These are phyloP conservation scores for Erodium chrysanthum DNA, from an alignment of 441 rosid species.

Conservation along the genomic window DNA sequence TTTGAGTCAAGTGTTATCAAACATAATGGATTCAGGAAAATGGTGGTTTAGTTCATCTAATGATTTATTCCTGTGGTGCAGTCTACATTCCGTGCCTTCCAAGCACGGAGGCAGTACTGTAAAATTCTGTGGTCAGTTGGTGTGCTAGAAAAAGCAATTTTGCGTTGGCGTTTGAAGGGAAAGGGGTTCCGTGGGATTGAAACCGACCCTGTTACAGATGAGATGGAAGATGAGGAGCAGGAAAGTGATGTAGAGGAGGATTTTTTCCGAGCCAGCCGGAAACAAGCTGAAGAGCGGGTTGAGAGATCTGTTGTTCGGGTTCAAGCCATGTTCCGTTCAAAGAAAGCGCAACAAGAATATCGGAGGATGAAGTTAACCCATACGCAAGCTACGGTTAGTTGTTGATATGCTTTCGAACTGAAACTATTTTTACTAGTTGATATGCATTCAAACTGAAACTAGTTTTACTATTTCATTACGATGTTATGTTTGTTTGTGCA, in stretches of 20 bases:
- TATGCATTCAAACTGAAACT: too few relatives aligned
- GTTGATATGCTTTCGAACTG: too few relatives aligned
- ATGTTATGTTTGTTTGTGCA: too few relatives aligned
- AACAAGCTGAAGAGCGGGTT: conserved; percentile 85
- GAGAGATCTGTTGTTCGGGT: conserved; percentile 78
- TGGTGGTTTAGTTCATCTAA: neutral
- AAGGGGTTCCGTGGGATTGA: conserved; percentile 85
- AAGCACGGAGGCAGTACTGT: conserved; percentile 65
- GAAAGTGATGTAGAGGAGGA: conserved; percentile 58
- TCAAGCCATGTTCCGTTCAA: conserved; percentile 94
- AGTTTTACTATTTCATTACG: too few relatives aligned
- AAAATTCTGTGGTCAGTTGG: conserved; percentile 95
- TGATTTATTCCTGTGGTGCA: conserved; percentile 21
- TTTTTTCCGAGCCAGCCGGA: conserved; percentile 61
- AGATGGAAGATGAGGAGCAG: conserved; percentile 22
- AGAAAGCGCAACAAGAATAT: conserved; percentile 85
- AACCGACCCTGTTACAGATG: conserved; percentile 27
- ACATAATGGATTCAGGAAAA: neutral
- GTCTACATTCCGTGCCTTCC: conserved; percentile 83
- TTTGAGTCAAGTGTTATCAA: too few relatives aligned
- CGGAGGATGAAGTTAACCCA: conserved; percentile 69
- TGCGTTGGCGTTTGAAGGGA: conserved; percentile 93
- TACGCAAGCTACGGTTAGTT: conserved; percentile 56
- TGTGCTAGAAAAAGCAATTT: conserved; percentile 75
- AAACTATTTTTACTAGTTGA: too few relatives aligned